Evolutionary conservation across 2,329 filamentous ascomycete species (phyloP).

Genomic region (Pseudogymnoascus sp.): DNA sequence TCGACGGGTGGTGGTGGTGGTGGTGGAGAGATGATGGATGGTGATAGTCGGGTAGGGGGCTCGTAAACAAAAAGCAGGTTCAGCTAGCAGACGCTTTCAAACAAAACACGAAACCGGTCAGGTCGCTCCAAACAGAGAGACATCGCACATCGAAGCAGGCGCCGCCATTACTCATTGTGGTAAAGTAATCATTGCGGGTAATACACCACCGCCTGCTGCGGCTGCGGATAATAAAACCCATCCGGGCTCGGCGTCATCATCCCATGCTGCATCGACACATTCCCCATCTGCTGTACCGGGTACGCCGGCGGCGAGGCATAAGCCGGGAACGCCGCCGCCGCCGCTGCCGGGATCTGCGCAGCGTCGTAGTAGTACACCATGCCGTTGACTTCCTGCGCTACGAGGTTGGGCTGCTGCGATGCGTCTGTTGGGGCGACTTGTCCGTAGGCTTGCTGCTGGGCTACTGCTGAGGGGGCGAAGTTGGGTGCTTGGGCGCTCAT

Average conservation of each 20-base stretch:
- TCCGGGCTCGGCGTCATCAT: slow-evolving; percentile 68
- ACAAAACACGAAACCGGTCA: slow-evolving; percentile 20
- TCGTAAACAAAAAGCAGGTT: slow-evolving; percentile 17
- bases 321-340: slow-evolving; percentile 29
- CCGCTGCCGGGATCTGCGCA: slow-evolving; percentile 51
- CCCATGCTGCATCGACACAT: slow-evolving; percentile 61
- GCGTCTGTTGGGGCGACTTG: slow-evolving; percentile 19
- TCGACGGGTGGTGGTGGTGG: neutral
- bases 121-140: slow-evolving; percentile 26
- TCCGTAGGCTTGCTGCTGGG: slow-evolving; percentile 27
- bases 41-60: neutral
- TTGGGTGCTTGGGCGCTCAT: slow-evolving; percentile 35
- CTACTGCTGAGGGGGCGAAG: slow-evolving; percentile 24
- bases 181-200: slow-evolving; percentile 46
- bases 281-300: slow-evolving; percentile 41
- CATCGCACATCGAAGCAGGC: slow-evolving; percentile 20
- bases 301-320: slow-evolving; percentile 49
- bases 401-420: slow-evolving; percentile 45
- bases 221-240: slow-evolving; percentile 63
- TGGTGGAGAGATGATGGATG: neutral
- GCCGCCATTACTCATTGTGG: slow-evolving; percentile 10
- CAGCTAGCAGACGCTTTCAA: slow-evolving; percentile 15
- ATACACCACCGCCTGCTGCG: slow-evolving; percentile 49
- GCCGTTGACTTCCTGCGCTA: slow-evolving; percentile 85
- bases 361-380: slow-evolving; percentile 94